phyloP scores from a whole-genome alignment of 139 green algal genomes.

The Pseudopediastrum boryanum region DNA sequence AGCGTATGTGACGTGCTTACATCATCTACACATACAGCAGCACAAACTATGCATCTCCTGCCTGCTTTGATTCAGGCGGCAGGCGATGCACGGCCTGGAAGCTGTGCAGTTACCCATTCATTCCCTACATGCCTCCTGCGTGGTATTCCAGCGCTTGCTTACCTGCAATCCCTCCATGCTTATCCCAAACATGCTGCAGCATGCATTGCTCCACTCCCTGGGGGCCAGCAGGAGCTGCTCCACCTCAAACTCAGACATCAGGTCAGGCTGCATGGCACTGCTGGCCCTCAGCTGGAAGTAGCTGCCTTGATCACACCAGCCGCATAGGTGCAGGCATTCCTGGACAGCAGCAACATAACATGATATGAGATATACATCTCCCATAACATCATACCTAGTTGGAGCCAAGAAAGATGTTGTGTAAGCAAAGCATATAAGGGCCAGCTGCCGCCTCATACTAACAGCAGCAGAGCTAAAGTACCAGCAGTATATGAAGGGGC shows the following conservation, averaged over 20 bases:
- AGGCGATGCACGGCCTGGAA: too few species aligned
- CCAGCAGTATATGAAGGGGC: neutral
- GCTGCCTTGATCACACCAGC: conserved; percentile 50
- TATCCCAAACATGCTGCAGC: conserved; percentile 40
- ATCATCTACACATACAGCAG: too few species aligned
- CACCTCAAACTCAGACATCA: conserved; percentile 40
- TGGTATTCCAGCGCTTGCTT: neutral
- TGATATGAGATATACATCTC: too few species aligned
- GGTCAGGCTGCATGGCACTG: conserved; percentile 32
- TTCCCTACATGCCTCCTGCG: too few species aligned
- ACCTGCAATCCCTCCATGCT: conserved; percentile 36
- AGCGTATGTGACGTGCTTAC: too few species aligned
- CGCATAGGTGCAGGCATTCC: conserved; percentile 22
- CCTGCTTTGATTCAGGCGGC: too few species aligned
- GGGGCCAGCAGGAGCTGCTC: conserved; percentile 52
- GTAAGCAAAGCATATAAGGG: neutral
- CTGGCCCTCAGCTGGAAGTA: conserved; percentile 41
- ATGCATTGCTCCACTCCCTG: conserved; percentile 12
- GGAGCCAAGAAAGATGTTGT: neutral
- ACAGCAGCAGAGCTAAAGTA: neutral
- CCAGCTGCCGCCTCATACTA: neutral
- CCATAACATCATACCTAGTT: too few species aligned
- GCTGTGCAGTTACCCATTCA: too few species aligned
- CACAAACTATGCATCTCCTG: too few species aligned
- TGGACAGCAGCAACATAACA: neutral